Evolutionary conservation across 129 eudicot species (phyloP).

Genomic region (Pulicaria dysenterica): DNA sequence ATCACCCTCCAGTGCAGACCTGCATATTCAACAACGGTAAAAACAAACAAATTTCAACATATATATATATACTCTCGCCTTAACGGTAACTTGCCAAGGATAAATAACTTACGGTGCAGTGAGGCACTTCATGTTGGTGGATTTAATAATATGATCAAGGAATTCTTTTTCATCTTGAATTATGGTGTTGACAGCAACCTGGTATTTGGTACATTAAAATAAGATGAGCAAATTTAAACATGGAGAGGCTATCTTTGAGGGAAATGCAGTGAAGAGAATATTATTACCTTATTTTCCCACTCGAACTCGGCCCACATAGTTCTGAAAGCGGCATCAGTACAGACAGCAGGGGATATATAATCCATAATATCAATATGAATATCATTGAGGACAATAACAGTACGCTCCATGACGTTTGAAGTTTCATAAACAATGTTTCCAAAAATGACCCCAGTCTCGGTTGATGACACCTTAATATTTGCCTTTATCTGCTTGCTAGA

Average conservation of each 20-base stretch:
- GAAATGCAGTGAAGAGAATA: no score
- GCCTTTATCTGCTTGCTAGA: conserved; percentile 97
- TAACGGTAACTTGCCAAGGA: neutral
- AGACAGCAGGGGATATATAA: conserved; percentile 92
- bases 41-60: neutral
- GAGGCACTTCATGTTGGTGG: conserved; percentile 97
- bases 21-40: conserved; percentile 10
- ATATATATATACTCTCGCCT: no score
- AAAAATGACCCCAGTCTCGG: conserved; percentile 96
- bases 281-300: conserved; percentile 99
- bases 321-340: conserved; percentile 90
- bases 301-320: conserved; percentile 99
- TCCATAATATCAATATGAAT: conserved; percentile 98
- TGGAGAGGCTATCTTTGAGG: neutral
- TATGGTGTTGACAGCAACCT: conserved; percentile 98
- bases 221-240: conserved; percentile 7
- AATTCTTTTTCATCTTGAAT: conserved; percentile 91
- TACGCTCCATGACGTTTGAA: conserved; percentile 85
- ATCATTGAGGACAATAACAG: conserved; percentile 89
- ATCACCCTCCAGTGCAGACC: conserved; percentile 94
- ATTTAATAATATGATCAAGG: conserved; percentile 84
- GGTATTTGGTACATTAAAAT: conserved; percentile 21
- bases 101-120: conserved; percentile 73
- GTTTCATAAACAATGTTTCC: conserved; percentile 96
- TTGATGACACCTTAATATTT: conserved; percentile 95